Conservation (phyloP, 257 asterid genomes). For the Forsythia suspensa region DNA sequence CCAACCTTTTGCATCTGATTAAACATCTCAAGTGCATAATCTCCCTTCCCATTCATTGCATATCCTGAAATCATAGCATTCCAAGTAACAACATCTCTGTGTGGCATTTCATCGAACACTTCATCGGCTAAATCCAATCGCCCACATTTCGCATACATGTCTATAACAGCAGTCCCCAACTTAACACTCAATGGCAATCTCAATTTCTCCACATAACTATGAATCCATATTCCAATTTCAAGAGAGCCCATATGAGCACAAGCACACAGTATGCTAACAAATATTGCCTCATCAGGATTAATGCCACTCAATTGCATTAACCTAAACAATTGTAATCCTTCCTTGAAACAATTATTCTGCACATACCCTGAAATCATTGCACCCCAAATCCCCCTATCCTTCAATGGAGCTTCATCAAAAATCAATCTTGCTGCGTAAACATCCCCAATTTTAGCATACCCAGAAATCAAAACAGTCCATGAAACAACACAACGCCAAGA, state of each 20-base stretch:
- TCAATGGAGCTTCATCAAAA: constrained; percentile 61
- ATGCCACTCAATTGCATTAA: constrained; percentile 62
- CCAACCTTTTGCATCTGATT: constrained; percentile 49
- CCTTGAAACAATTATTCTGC: constrained; percentile 73
- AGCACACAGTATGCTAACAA: constrained; percentile 57
- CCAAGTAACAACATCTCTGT: constrained; percentile 64
- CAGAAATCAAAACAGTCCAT: constrained; percentile 68
- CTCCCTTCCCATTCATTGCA: constrained; percentile 67
- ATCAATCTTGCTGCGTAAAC: constrained; percentile 51
- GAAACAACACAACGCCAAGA: constrained; percentile 53
- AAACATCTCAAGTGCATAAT: constrained; percentile 46
- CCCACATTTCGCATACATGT: constrained; percentile 76
- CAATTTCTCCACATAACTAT: constrained; percentile 40
- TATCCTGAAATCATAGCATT: constrained; percentile 69
- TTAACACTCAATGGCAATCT: constrained; percentile 32
- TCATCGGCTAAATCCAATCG: constrained; percentile 49
- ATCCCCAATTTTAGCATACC: constrained; percentile 60
- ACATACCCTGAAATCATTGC: constrained; percentile 77
- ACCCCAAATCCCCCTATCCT: constrained; percentile 75
- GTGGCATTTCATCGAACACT: constrained; percentile 57
- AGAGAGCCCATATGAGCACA: constrained; percentile 70
- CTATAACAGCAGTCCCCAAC: constrained; percentile 60
- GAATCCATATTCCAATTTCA: constrained; percentile 72
- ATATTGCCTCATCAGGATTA: constrained; percentile 60
- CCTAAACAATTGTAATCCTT: constrained; percentile 64